phyloP scores from a whole-genome alignment of 2,329 filamentous ascomycete species.

The Xylariales sp. region DNA sequence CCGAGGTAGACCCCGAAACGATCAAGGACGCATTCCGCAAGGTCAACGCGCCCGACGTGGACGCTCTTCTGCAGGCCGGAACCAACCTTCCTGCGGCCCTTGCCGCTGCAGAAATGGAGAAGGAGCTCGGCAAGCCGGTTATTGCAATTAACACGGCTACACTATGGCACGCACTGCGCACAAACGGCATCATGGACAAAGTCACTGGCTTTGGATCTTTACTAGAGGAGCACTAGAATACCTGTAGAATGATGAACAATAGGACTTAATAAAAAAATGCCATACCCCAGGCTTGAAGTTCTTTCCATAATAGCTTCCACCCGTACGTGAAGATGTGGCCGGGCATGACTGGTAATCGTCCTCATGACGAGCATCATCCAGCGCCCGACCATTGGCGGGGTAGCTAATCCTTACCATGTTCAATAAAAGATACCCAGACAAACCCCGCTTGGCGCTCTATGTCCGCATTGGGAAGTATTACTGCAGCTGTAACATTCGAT shows the following conservation, averaged over 20 bases:
- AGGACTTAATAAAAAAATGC: too few species aligned
- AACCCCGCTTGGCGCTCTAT: too few species aligned
- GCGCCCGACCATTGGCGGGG: too few species aligned
- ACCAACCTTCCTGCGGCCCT: slow-evolving; percentile 26
- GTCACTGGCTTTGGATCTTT: slow-evolving; percentile 14
- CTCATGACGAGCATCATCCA: too few species aligned
- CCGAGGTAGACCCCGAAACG: slow-evolving; percentile 24
- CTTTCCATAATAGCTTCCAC: too few species aligned
- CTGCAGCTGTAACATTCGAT: too few species aligned
- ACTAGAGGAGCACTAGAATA: slow-evolving; percentile 10
- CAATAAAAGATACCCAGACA: too few species aligned
- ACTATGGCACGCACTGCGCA: slow-evolving; percentile 23
- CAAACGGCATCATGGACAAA: slow-evolving; percentile 20
- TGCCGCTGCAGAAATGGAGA: slow-evolving; percentile 22
- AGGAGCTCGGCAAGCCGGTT: slow-evolving; percentile 20
- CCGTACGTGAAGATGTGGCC: background rate
- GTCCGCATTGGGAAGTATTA: too few species aligned
- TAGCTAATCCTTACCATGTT: too few species aligned
- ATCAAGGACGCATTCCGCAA: slow-evolving; percentile 21
- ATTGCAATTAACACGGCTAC: slow-evolving; percentile 28
- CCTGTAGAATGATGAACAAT: too few species aligned
- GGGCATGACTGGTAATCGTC: too few species aligned
- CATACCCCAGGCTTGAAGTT: too few species aligned
- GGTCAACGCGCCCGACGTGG: slow-evolving; percentile 17
- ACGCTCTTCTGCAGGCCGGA: slow-evolving; percentile 25